These are phyloP conservation scores for Schoenoplectus tabernaemontani DNA, from an alignment of 202 grass and related monocot species.

Conservation along the genomic window DNA sequence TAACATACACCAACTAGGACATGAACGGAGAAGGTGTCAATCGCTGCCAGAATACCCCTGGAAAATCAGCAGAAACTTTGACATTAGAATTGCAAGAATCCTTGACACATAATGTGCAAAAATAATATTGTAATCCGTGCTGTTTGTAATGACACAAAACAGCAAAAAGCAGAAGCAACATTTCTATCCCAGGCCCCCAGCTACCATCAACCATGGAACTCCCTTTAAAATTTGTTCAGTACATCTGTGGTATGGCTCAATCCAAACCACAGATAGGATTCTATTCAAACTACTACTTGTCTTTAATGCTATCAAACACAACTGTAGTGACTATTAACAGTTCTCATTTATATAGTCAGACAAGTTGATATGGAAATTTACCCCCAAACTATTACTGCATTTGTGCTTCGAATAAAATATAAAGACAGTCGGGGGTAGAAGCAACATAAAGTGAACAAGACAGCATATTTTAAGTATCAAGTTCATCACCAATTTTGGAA, in stretches of 20 bases:
- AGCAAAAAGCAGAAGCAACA: neutral
- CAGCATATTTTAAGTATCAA: neutral
- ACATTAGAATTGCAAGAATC: neutral
- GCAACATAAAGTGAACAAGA: neutral
- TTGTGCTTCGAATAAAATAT: neutral
- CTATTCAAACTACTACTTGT: neutral
- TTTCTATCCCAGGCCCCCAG: conserved; percentile 12
- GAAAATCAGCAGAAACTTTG: conserved; percentile 2
- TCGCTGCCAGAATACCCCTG: conserved; percentile 89
- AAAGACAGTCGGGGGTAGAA: neutral
- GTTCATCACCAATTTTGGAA: neutral
- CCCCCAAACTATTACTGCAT: neutral
- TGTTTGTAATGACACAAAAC: neutral
- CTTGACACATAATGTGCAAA: neutral
- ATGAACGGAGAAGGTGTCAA: conserved; percentile 79
- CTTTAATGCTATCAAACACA: neutral
- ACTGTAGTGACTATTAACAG: neutral
- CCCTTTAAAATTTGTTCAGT: neutral
- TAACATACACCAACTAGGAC: conserved; percentile 64
- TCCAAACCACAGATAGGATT: neutral
- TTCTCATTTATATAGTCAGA: neutral
- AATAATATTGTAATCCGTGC: neutral
- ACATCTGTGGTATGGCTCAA: neutral
- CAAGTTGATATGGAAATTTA: neutral
- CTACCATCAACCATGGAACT: neutral